A percentile compares a stretch with the other conserved stretches of the same genome.
Evolutionary conservation across 2,329 filamentous ascomycete species (phyloP).

Genomic region (Exophiala aquamarina): DNA sequence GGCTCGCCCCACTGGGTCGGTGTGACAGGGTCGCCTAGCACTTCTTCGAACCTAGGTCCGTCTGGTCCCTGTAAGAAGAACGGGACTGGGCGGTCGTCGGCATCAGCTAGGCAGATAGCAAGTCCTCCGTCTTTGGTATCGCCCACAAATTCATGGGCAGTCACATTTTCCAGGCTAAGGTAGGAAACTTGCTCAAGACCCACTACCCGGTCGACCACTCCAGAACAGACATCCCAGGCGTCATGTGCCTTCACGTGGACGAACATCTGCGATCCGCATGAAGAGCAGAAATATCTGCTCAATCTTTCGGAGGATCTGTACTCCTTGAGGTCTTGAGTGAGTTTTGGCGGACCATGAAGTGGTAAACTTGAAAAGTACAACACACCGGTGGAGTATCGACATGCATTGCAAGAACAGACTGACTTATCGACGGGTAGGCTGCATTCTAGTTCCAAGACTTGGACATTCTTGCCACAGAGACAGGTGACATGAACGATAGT

Average conservation of each 20-base stretch:
- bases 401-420: conserved; percentile 55
- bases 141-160: conserved; percentile 26
- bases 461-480: conserved; percentile 23
- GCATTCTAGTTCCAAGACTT: conserved; percentile 16
- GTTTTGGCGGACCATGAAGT: conserved; percentile 37
- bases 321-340: conserved; percentile 38
- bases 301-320: conserved; percentile 46
- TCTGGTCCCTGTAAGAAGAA: conserved; percentile 17
- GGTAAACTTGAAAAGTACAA: conserved; percentile 46
- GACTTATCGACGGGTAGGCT: conserved; percentile 18
- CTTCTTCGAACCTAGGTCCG: conserved; percentile 29
- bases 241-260: conserved; percentile 28
- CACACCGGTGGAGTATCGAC: conserved; percentile 50
- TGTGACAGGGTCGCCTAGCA: neutral
- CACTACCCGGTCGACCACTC: conserved; percentile 20
- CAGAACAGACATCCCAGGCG: conserved; percentile 27
- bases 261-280: conserved; percentile 32
- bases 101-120: conserved; percentile 24
- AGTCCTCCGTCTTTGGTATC: conserved; percentile 28
- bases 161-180: conserved; percentile 23
- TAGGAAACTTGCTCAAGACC: conserved; percentile 18
- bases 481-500: conserved; percentile 18
- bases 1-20: neutral
- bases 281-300: conserved; percentile 30
- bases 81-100: conserved; percentile 32